phyloP scores from a whole-genome alignment of 139 green algal genomes.

The Coccomyxa sp. region DNA sequence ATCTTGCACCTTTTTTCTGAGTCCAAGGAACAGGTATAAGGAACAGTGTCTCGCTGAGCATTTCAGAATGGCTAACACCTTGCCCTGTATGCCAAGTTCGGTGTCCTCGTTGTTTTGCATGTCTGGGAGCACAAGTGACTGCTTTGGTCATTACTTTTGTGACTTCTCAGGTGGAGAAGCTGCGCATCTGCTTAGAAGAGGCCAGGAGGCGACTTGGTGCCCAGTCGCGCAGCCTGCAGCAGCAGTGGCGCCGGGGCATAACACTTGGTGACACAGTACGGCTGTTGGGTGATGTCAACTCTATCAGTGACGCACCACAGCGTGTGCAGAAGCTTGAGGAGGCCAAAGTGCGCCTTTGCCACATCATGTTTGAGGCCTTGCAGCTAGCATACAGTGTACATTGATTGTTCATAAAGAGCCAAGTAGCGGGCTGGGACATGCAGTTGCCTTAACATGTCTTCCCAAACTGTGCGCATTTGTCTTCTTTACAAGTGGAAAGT shows the following conservation, averaged over 20 bases:
- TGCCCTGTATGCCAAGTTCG: not conserved
- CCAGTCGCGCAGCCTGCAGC: constrained; percentile 49
- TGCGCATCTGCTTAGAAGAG: constrained; percentile 54
- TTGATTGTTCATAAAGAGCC: too few species aligned
- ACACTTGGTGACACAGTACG: constrained; percentile 44
- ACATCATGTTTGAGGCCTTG: too few species aligned
- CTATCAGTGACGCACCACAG: constrained; percentile 45
- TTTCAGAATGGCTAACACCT: not conserved
- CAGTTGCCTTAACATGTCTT: too few species aligned
- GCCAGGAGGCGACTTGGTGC: constrained; percentile 48
- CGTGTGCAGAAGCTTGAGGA: constrained; percentile 33
- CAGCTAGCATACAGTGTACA: too few species aligned
- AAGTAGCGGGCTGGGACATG: too few species aligned
- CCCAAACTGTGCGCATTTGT: too few species aligned
- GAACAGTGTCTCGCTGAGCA: not conserved
- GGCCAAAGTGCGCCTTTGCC: constrained; percentile 15
- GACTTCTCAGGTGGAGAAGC: constrained; percentile 29
- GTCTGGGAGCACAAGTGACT: not conserved
- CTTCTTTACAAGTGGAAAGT: too few species aligned
- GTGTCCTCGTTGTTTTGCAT: not conserved
- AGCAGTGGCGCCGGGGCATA: constrained; percentile 61
- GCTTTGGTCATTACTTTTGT: too few species aligned
- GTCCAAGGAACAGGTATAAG: constrained; percentile 51
- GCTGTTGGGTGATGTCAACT: constrained; percentile 65
- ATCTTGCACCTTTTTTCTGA: constrained; percentile 79